Conservation (phyloP, 106 monocot species). For the Chionographis japonica region DNA sequence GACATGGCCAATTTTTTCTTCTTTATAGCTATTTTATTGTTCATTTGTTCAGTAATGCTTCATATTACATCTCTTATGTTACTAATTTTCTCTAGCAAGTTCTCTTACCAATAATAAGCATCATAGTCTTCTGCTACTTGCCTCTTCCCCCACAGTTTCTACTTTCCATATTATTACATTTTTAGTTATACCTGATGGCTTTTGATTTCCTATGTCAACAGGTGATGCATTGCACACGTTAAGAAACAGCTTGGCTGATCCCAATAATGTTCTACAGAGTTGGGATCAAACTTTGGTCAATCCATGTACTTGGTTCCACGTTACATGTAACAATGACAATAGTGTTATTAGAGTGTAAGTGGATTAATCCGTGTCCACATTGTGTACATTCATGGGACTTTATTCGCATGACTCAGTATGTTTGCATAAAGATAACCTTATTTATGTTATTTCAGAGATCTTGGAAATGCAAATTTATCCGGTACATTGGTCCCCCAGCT, state of each 20-base stretch:
- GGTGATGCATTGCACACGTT: constrained; percentile 71
- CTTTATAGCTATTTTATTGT: no score
- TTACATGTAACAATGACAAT: constrained; percentile 67
- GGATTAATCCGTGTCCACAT: background rate
- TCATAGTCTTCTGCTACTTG: background rate
- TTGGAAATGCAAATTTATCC: constrained; percentile 67
- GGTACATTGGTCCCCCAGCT: constrained; percentile 60
- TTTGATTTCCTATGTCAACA: constrained; percentile 14
- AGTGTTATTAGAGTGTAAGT: constrained; percentile 82
- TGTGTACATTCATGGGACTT: background rate
- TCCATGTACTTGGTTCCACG: constrained; percentile 91
- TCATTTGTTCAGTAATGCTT: no score
- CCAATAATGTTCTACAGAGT: constrained; percentile 65
- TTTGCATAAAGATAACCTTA: background rate
- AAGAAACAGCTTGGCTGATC: constrained; percentile 44
- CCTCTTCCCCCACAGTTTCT: background rate
- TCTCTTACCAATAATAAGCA: background rate
- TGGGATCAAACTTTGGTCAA: constrained; percentile 78
- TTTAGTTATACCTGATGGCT: background rate
- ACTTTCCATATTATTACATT: background rate
- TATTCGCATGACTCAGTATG: background rate
- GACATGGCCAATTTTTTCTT: no score
- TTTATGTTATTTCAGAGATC: constrained; percentile 44
- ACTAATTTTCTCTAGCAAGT: no score
- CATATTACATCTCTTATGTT: no score